phyloP scores from a whole-genome alignment of 1,284 basidiomycete species.

The Trametes versicolor region DNA sequence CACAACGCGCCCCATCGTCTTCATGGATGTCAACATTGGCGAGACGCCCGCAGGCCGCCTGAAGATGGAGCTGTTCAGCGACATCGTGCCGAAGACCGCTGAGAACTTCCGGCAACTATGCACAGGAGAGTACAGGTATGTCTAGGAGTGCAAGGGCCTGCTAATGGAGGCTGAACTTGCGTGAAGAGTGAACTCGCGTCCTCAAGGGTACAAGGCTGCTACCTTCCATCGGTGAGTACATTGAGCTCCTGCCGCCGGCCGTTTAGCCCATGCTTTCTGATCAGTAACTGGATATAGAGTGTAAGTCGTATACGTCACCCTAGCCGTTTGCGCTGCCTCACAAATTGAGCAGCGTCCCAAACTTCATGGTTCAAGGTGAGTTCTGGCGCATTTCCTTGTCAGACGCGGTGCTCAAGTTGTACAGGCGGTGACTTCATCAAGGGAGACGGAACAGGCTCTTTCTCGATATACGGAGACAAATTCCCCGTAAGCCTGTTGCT shows the following conservation, averaged over 20 bases:
- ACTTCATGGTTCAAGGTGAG: constrained; percentile 89
- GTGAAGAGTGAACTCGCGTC: constrained; percentile 81
- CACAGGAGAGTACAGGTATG: constrained; percentile 92
- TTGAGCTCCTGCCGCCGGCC: not conserved
- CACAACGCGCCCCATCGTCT: constrained; percentile 83
- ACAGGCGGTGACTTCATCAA: constrained; percentile 89
- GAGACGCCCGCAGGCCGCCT: constrained; percentile 94
- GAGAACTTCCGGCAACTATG: constrained; percentile 99
- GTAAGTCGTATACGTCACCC: constrained; percentile 54
- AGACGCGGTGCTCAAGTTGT: not conserved
- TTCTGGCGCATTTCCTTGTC: constrained; percentile 7
- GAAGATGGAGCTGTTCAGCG: constrained; percentile 96
- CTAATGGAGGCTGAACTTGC: constrained; percentile 52
- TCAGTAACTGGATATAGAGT: constrained; percentile 59
- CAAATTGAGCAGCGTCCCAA: constrained; percentile 64
- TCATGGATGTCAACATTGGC: constrained; percentile 96
- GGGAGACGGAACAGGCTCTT: constrained; percentile 92
- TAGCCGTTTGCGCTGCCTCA: constrained; percentile 15
- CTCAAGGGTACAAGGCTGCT: constrained; percentile 89
- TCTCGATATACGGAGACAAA: constrained; percentile 95
- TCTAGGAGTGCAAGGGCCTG: constrained; percentile 4
- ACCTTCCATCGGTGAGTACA: constrained; percentile 87
- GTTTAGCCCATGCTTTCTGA: constrained; percentile 33
- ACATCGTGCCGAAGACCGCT: constrained; percentile 94
- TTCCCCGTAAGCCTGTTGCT: constrained; percentile 70